Evolutionary conservation across 441 rosid species (phyloP), one percentile per base, ranked within the genome.

Genomic region (Adansonia gregorii): DNA sequence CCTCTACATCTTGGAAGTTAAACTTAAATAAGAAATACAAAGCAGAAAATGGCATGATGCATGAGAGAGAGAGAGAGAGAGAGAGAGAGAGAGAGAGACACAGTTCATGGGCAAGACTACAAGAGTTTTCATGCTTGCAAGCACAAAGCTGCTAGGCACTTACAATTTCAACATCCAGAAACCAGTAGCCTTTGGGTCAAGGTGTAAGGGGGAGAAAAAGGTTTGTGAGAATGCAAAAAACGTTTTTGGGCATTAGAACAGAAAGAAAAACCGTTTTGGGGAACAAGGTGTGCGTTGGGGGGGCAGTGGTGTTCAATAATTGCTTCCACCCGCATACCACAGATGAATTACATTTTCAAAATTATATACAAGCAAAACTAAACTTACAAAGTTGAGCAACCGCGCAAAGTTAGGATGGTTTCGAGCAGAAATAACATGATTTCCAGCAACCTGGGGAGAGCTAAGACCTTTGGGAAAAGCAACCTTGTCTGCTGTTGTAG

Each of bases 341-440:
- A 27, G 24, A 74, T 12, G 35, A 73, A 64, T n/a, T 12, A 52
- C 6, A 61, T 31, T 24, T 6, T 8, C 19, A 82, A 72, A 27
- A 51, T 31, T 76, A 45, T 67, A 24, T 22, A 77, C 60, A 66
- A 76, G 83, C 49, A 20, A 31, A 66, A 78, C 27, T 80, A 74
- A 61, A 92, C 99, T 93, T 91, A 97, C 99, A 80, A 92, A 97
- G 77, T 72, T 84, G 75, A 94, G 94, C 83, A 97, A 69, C 31
- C 97, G 93, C 19, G 52, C 55, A 59, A 92, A 84, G 86, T 80
- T 84, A 22, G 87, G 85, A 54, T 97, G 98, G 80, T 85, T 83
- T 75, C 77, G 90, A 14, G 92, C 91, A 83, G 93, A 83, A 67
- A 92, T 87, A 78, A 82, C 67, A 39, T 87, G 92, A 82, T 81